Evolutionary conservation across 345 rosid genomes (phyloP).

Genomic region (Salix koriyanagi): DNA sequence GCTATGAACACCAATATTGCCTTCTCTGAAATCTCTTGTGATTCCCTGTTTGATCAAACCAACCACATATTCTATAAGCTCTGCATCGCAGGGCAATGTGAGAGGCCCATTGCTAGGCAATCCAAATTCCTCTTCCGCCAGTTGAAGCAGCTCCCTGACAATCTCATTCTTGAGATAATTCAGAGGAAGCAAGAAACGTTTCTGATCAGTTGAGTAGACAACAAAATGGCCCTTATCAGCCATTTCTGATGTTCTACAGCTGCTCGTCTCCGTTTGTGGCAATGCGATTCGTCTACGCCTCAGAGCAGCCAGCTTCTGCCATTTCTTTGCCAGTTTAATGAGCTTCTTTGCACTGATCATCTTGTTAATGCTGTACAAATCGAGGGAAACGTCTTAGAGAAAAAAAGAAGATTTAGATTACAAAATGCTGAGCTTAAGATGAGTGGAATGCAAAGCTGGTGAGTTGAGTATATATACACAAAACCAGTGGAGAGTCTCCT

Average conservation of each 20-base stretch:
- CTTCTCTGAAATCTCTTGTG: not conserved
- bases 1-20: not conserved
- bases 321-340: conserved; percentile 2
- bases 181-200: not conserved
- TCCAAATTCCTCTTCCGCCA: conserved; percentile 16
- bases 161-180: conserved; percentile 4
- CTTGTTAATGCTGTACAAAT: too few species aligned
- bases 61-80: not conserved
- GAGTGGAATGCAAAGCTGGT: not conserved
- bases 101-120: conserved; percentile 6
- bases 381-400: too few species aligned
- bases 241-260: not conserved
- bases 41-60: not conserved
- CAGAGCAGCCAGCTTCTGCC: conserved; percentile 9
- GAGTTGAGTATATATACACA: not conserved
- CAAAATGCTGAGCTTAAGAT: too few species aligned
- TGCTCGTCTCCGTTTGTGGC: not conserved
- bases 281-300: not conserved
- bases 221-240: conserved; percentile 15
- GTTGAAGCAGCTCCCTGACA: not conserved
- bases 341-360: conserved; percentile 13
- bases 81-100: conserved; percentile 6
- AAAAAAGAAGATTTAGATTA: too few species aligned
- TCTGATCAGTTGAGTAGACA: conserved; percentile 5
- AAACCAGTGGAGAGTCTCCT: not conserved